Evolutionary conservation across 2,329 filamentous ascomycete species (phyloP).

Genomic region (Trichophyton benhamiae): DNA sequence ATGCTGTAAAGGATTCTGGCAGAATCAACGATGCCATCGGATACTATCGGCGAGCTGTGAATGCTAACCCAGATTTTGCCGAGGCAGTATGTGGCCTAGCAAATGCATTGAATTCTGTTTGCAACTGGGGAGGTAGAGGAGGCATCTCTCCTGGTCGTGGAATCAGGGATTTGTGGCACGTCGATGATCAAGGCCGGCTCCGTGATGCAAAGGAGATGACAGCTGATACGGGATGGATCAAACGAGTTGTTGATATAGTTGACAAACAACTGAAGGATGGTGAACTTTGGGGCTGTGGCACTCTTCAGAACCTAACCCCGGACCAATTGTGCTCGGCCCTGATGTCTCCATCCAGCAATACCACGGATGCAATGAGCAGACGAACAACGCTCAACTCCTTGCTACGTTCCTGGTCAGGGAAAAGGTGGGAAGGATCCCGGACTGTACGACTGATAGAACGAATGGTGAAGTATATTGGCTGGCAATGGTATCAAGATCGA

Average conservation of each 20-base stretch:
- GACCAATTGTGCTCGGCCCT: constrained; percentile 41
- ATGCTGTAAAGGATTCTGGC: constrained; percentile 94
- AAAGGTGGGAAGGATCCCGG: constrained; percentile 78
- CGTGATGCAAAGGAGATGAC: constrained; percentile 55
- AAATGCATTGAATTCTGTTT: constrained; percentile 91
- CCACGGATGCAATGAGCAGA: constrained; percentile 18
- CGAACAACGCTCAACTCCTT: constrained; percentile 24
- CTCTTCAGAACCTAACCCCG: constrained; percentile 47
- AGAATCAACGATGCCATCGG: constrained; percentile 80
- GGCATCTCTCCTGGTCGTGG: constrained; percentile 66
- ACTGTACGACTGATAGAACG: constrained; percentile 75
- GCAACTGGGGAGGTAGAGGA: constrained; percentile 82
- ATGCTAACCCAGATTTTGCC: constrained; percentile 86
- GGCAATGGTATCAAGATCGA: constrained; percentile 79
- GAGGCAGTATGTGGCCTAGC: constrained; percentile 93
- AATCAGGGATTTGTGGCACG: constrained; percentile 80
- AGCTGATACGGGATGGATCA: constrained; percentile 65
- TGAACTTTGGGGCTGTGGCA: constrained; percentile 68
- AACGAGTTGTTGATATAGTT: constrained; percentile 82
- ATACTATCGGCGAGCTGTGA: constrained; percentile 83
- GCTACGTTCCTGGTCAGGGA: constrained; percentile 52
- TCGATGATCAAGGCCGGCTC: constrained; percentile 72
- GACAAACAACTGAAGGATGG: constrained; percentile 77
- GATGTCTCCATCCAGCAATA: constrained; percentile 22
- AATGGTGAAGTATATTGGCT: constrained; percentile 61